Conservation (phyloP, 345 rosid species). For the Laguncularia racemosa region DNA sequence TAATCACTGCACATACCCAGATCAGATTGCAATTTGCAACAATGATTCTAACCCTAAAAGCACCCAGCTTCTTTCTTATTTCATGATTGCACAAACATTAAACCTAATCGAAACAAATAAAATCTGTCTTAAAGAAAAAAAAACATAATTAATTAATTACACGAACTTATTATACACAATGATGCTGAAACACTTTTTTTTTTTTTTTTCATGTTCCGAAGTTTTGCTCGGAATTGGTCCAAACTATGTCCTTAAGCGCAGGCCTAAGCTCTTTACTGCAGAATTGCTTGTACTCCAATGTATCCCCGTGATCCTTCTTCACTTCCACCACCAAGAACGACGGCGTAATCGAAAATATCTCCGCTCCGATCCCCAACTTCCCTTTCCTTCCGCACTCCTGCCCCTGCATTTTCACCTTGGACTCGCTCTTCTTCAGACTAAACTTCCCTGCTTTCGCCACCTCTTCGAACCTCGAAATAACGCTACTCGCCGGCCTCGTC, state of each 20-base stretch:
- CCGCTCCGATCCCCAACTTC: slow-evolving; percentile 20
- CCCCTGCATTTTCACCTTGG: slow-evolving; percentile 49
- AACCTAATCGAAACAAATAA: too few relatives aligned
- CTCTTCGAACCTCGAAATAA: slow-evolving; percentile 74
- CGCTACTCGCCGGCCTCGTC: slow-evolving; percentile 73
- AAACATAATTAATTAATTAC: too few relatives aligned
- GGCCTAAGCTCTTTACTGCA: slow-evolving; percentile 26
- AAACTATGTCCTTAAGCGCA: slow-evolving; percentile 71
- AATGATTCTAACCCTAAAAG: too few relatives aligned
- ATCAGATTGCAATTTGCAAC: too few relatives aligned
- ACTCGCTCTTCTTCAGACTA: slow-evolving; percentile 66
- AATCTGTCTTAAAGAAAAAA: too few relatives aligned
- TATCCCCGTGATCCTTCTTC: slow-evolving; percentile 29
- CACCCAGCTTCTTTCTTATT: too few relatives aligned
- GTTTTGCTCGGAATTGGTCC: slow-evolving; percentile 28
- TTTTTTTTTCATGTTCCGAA: too few relatives aligned
- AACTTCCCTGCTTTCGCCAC: slow-evolving; percentile 58
- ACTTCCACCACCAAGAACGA: slow-evolving; percentile 23
- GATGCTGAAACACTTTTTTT: too few relatives aligned
- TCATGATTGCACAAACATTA: too few relatives aligned
- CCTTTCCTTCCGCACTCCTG: slow-evolving; percentile 22
- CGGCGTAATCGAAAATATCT: slow-evolving; percentile 22
- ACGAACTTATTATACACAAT: too few relatives aligned
- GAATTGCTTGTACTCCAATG: slow-evolving; percentile 24
- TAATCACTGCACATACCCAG: too few relatives aligned